Evolutionary conservation across 345 rosid genomes (phyloP).

Genomic region (Populus deltoides): DNA sequence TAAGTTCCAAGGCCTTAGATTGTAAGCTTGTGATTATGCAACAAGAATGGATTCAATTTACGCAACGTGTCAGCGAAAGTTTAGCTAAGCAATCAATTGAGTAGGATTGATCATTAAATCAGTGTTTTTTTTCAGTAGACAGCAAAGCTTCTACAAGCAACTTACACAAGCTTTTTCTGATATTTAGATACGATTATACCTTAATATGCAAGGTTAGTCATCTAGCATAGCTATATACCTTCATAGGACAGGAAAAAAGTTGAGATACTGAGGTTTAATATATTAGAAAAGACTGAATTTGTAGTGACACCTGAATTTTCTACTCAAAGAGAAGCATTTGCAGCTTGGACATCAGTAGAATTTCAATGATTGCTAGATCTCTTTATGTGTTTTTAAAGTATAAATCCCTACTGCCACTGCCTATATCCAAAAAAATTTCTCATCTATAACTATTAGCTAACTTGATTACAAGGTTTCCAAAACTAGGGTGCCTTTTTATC

Average conservation of each 20-base stretch:
- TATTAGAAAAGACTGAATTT: background rate
- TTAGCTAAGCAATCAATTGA: conserved; percentile 26
- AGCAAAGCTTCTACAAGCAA: conserved; percentile 10
- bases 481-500: background rate
- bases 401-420: background rate
- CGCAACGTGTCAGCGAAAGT: conserved; percentile 20
- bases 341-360: conserved; percentile 4
- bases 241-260: too few relatives aligned
- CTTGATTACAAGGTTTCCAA: background rate
- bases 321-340: background rate
- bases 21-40: conserved; percentile 25
- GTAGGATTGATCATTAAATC: conserved; percentile 12
- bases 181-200: conserved; percentile 10
- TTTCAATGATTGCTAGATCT: background rate
- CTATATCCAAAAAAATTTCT: background rate
- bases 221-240: too few relatives aligned
- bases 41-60: conserved; percentile 22
- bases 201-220: background rate
- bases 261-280: background rate
- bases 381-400: background rate
- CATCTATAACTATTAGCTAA: background rate
- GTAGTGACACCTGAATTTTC: background rate
- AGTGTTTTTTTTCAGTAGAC: background rate
- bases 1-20: conserved; percentile 31
- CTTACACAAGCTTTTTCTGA: background rate